Evolutionary conservation across 2,329 filamentous ascomycete genomes (phyloP), one percentile per base, ranked within the genome.

Genomic region (Elsinoe necatrix): DNA sequence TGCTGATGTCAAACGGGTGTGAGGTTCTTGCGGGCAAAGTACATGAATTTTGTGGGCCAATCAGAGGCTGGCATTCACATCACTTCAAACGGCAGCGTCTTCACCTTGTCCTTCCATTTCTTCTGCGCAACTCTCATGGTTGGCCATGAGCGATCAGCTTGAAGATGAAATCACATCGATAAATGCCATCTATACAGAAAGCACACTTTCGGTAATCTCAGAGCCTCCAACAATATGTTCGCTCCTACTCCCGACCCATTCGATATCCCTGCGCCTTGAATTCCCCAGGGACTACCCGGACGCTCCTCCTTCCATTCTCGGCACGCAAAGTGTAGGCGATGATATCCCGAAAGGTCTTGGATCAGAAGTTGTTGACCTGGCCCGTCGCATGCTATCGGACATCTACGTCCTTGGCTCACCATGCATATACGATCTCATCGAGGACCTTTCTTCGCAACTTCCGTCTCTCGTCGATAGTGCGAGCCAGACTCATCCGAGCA

Each of bases 341-440:
- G 75, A 81, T 62, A 80, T 83, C 18, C 80, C 78, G 51, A 70
- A 82, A 65, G 89, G 91, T 35, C 83, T 87, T 60, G 89, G 89
- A 1, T 83, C 81, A 52, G 76, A 82, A 54, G 80, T 89, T 51
- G 77, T 91, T n/a, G 79, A 80, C 1, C 71, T 87, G 1, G 84
- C 93, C 57, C 77, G 83, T 27, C 76, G 83, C 34, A 83, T 85
- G 0, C 72, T 96, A 29, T 76, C 75, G 0, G 74, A 77, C n/a
- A 79, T 87, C 3, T 95, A 85, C 69, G 77, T 80, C 54, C 80
- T 83, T 0, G 90, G 89, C 0, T 79, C 82, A 54, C 89, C 95
- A 20, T 96, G 91, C 65, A 74, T 98, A 2, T 98, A 91, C 65
- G 92, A 96, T 67, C 79, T 95, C n/a, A 79, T 96, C 35, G 91